Conservation (phyloP, 345 rosid species). For the Cardamine chenopodiifolia region DNA sequence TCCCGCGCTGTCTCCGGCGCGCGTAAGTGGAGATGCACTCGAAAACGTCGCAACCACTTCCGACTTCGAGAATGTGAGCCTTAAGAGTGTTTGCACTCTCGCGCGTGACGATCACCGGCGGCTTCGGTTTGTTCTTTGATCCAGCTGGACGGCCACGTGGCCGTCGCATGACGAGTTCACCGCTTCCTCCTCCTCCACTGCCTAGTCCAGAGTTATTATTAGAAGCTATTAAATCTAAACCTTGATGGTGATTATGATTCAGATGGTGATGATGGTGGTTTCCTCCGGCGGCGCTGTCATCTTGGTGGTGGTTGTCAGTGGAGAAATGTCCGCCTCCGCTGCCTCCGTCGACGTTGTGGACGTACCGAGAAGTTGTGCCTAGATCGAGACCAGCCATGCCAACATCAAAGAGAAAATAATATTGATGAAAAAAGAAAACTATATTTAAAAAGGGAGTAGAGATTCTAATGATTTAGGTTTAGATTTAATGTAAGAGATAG, state of each 20-base stretch:
- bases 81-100: slow-evolving; percentile 97
- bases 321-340: slow-evolving; percentile 37
- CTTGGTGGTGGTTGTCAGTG: slow-evolving; percentile 56
- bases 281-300: slow-evolving; percentile 45
- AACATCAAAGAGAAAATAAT: slow-evolving; percentile 34
- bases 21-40: slow-evolving; percentile 91
- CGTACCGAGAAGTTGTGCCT: slow-evolving; percentile 49
- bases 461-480: slow-evolving; percentile 39
- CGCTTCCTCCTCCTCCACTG: slow-evolving; percentile 49
- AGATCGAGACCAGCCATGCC: slow-evolving; percentile 54
- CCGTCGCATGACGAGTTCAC: slow-evolving; percentile 67
- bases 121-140: slow-evolving; percentile 89
- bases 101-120: slow-evolving; percentile 88
- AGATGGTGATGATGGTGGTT: slow-evolving; percentile 41
- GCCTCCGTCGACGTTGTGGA: slow-evolving; percentile 14
- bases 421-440: slow-evolving; percentile 13
- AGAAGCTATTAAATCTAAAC: slow-evolving; percentile 36
- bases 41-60: slow-evolving; percentile 85
- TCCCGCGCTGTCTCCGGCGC: slow-evolving; percentile 84
- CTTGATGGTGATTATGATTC: slow-evolving; percentile 40
- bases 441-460: slow-evolving; percentile 16
- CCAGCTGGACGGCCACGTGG: slow-evolving; percentile 95
- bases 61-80: slow-evolving; percentile 95
- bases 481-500: slow-evolving; percentile 32
- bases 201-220: slow-evolving; percentile 39